phyloP scores from a whole-genome alignment of 495 filamentous ascomycete genomes.

The Penicillium atrosanguineum region DNA sequence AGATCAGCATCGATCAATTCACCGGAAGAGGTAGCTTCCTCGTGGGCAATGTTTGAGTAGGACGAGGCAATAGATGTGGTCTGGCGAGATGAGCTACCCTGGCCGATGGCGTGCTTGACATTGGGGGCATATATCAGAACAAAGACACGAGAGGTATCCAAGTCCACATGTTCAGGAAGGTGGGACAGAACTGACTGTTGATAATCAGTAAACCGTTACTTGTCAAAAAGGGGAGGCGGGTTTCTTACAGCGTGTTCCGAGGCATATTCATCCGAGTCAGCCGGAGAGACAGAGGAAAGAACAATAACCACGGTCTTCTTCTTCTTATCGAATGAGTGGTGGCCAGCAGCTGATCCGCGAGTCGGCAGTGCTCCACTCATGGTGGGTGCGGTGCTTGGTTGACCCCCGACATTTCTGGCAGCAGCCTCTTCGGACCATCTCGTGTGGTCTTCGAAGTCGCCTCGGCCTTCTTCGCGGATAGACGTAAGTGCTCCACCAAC shows the following conservation, averaged over 20 bases:
- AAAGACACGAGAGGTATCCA: slow-evolving; percentile 68
- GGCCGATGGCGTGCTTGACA: slow-evolving; percentile 59
- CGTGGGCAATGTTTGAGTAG: slow-evolving; percentile 80
- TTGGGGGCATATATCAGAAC: slow-evolving; percentile 84
- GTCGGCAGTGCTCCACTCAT: slow-evolving; percentile 32
- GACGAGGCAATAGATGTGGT: slow-evolving; percentile 75
- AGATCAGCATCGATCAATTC: slow-evolving; percentile 58
- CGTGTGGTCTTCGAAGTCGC: slow-evolving; percentile 76
- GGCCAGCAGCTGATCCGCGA: slow-evolving; percentile 18
- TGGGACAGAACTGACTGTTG: slow-evolving; percentile 83
- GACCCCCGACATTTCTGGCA: slow-evolving; percentile 36
- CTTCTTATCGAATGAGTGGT: slow-evolving; percentile 35
- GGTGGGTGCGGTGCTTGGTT: slow-evolving; percentile 22
- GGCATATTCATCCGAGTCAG: slow-evolving; percentile 60
- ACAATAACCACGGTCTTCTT: slow-evolving; percentile 85
- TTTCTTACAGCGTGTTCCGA: slow-evolving; percentile 75
- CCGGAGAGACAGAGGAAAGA: slow-evolving; percentile 64
- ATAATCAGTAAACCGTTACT: slow-evolving; percentile 15
- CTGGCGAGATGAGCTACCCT: slow-evolving; percentile 36
- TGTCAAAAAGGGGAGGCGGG: background rate
- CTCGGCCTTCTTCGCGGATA: slow-evolving; percentile 79
- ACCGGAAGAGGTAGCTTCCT: slow-evolving; percentile 67
- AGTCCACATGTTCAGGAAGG: slow-evolving; percentile 70
- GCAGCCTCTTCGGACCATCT: slow-evolving; percentile 82
- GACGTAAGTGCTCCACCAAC: slow-evolving; percentile 76